Percentiles rank a stretch among this genome's conserved stretches.
phyloP scores from a whole-genome alignment of 1,284 basidiomycete genomes.

The Sanghuangporus sanghuang region DNA sequence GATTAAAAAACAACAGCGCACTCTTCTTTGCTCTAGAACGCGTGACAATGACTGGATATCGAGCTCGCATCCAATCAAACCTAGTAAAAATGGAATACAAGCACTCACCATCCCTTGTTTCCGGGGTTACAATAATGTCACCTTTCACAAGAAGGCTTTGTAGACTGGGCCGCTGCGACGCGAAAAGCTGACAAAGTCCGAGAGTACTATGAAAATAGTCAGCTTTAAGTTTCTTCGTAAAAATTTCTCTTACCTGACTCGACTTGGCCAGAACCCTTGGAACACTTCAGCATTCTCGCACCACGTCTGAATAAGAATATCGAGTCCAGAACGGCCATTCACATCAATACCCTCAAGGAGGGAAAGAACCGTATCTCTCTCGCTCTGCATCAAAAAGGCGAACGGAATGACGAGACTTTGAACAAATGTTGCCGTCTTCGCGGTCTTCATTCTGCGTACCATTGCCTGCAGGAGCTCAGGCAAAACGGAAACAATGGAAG shows the following conservation, averaged over 20 bases:
- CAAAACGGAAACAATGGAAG: slow-evolving; percentile 75
- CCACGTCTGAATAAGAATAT: slow-evolving; percentile 86
- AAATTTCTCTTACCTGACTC: slow-evolving; percentile 48
- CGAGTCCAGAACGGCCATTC: slow-evolving; percentile 59
- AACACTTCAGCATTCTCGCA: slow-evolving; percentile 92
- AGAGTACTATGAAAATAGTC: slow-evolving; percentile 45
- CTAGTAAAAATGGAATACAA: slow-evolving; percentile 9
- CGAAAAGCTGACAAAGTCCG: slow-evolving; percentile 76
- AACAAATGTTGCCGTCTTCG: slow-evolving; percentile 84
- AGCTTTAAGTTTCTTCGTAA: neutral
- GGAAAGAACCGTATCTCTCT: slow-evolving; percentile 71
- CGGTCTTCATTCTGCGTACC: slow-evolving; percentile 72
- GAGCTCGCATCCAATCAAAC: slow-evolving; percentile 14
- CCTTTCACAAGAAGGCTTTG: slow-evolving; percentile 77
- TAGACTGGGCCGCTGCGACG: slow-evolving; percentile 59
- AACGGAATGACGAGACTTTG: slow-evolving; percentile 92
- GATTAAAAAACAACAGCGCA: slow-evolving; percentile 37
- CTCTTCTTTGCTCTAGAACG: slow-evolving; percentile 84
- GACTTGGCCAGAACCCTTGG: slow-evolving; percentile 90
- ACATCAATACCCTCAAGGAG: slow-evolving; percentile 65
- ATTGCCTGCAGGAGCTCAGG: slow-evolving; percentile 85
- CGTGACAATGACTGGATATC: slow-evolving; percentile 83
- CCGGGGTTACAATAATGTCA: slow-evolving; percentile 82
- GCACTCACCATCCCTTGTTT: slow-evolving; percentile 72
- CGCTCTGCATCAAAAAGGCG: slow-evolving; percentile 85